Percentiles rank a stretch among this genome's conserved stretches.
Evolutionary conservation across 1,284 basidiomycete species (phyloP).

Genomic region (Ceratobasidium sp.): DNA sequence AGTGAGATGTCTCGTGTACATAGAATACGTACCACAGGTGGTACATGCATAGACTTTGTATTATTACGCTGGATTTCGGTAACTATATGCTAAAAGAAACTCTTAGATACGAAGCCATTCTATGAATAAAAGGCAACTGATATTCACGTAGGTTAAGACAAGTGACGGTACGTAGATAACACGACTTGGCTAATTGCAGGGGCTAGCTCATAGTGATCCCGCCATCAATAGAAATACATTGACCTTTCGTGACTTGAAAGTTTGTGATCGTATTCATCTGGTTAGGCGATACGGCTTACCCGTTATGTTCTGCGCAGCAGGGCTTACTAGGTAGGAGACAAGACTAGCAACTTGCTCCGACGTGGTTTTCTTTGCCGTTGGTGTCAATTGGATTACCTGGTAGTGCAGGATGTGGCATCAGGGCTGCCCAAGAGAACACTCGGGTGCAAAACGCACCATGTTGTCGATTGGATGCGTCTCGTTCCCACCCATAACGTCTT

Average conservation of each 20-base stretch:
- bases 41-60: background rate
- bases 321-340: slow-evolving; percentile 19
- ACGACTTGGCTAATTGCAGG: background rate
- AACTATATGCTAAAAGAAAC: too few relatives aligned
- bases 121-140: too few relatives aligned
- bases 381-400: slow-evolving; percentile 6
- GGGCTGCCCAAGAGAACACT: background rate
- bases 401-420: too few relatives aligned
- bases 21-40: background rate
- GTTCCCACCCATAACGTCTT: slow-evolving; percentile 16
- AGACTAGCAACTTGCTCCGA: slow-evolving; percentile 25
- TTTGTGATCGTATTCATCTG: too few relatives aligned
- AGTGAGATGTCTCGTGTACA: background rate
- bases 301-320: slow-evolving; percentile 26
- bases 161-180: too few relatives aligned
- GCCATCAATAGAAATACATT: slow-evolving; percentile 31
- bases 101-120: too few relatives aligned
- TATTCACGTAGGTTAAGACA: too few relatives aligned
- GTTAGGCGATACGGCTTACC: background rate
- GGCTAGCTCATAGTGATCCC: slow-evolving; percentile 20
- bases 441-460: background rate
- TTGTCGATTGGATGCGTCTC: background rate
- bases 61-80: background rate
- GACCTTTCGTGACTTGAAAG: background rate
- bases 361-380: slow-evolving; percentile 22